These are phyloP conservation scores for Brassica rapa DNA, from an alignment of 345 rosid species.

Conservation along the genomic window DNA sequence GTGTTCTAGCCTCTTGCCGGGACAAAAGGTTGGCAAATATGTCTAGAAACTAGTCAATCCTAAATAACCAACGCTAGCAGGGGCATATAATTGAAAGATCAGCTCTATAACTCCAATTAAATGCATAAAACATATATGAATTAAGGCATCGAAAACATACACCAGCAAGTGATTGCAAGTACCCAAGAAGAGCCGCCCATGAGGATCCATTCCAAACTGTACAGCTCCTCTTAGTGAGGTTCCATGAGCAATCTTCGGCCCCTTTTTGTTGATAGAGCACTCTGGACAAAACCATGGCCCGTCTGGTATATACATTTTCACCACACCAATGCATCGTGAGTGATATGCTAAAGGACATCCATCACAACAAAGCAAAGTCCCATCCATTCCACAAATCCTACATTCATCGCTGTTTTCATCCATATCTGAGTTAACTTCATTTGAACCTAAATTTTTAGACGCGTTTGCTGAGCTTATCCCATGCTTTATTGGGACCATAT, in stretches of 20 bases:
- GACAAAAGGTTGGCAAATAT: not conserved
- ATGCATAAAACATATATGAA: slow-evolving; percentile 4
- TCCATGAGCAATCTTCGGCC: slow-evolving; percentile 53
- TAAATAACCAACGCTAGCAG: not conserved
- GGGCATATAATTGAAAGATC: slow-evolving; percentile 12
- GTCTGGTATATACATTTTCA: slow-evolving; percentile 78
- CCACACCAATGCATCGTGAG: slow-evolving; percentile 87
- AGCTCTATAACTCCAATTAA: not conserved
- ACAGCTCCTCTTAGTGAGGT: slow-evolving; percentile 84
- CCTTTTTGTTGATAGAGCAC: slow-evolving; percentile 67
- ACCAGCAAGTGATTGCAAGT: slow-evolving; percentile 86
- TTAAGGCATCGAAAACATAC: slow-evolving; percentile 62
- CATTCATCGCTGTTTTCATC: slow-evolving; percentile 93
- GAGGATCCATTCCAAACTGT: slow-evolving; percentile 72
- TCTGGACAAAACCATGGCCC: slow-evolving; percentile 96
- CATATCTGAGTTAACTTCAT: slow-evolving; percentile 47
- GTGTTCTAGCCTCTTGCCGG: not conserved
- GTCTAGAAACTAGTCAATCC: not conserved
- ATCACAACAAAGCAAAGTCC: slow-evolving; percentile 90
- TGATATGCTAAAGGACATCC: slow-evolving; percentile 97
- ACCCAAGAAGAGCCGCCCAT: slow-evolving; percentile 83
- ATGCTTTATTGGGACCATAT: slow-evolving; percentile 46
- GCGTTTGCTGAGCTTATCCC: slow-evolving; percentile 46
- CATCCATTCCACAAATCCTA: slow-evolving; percentile 96
- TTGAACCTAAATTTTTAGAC: slow-evolving; percentile 41